Conservation (phyloP, 2,329 filamentous ascomycete species). For the Chaetomium strumarium region DNA sequence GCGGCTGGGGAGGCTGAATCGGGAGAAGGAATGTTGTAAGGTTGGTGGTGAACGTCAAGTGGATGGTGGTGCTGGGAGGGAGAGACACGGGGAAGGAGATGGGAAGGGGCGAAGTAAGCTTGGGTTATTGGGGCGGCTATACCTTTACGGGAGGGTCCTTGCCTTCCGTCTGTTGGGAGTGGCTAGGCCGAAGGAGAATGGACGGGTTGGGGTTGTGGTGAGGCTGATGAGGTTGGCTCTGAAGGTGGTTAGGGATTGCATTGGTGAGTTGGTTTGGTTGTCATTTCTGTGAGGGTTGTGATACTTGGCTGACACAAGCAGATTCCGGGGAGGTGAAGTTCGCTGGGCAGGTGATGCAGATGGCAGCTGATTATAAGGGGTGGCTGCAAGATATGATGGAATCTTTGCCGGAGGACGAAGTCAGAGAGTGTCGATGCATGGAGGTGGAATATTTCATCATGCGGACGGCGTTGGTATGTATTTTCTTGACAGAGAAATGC, state of each 20-base stretch:
- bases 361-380: constrained; percentile 53
- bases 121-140: constrained; percentile 26
- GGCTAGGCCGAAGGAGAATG: constrained; percentile 32
- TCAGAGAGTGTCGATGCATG: constrained; percentile 32
- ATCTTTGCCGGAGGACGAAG: constrained; percentile 28
- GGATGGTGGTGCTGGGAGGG: background rate
- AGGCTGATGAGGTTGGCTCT: constrained; percentile 63
- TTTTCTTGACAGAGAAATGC: background rate
- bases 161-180: constrained; percentile 63
- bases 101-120: constrained; percentile 10
- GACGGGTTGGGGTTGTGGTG: constrained; percentile 33
- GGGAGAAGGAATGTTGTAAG: constrained; percentile 1
- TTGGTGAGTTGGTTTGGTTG: constrained; percentile 46
- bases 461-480: constrained; percentile 58
- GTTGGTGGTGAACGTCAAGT: background rate
- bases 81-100: background rate
- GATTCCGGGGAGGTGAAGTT: constrained; percentile 51
- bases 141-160: constrained; percentile 44
- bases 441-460: constrained; percentile 60
- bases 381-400: constrained; percentile 30
- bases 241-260: constrained; percentile 57
- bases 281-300: background rate
- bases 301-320: constrained; percentile 21
- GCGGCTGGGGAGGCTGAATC: constrained; percentile 37
- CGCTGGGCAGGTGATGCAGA: constrained; percentile 57